Conservation (phyloP, 2,329 filamentous ascomycete species). For the Fusarium globosum region DNA sequence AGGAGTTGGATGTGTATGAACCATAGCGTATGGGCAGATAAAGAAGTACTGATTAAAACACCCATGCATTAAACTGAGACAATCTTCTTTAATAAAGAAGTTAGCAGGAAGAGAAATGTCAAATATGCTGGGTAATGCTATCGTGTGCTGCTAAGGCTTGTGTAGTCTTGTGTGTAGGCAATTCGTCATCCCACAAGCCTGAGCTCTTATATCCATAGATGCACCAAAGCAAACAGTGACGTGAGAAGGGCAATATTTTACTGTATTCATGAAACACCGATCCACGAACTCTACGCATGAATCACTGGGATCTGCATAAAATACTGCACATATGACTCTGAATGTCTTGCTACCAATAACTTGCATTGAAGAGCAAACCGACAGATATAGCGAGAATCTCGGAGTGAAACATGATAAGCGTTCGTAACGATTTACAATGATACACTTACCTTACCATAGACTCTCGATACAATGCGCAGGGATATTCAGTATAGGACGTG, state of each 20-base stretch:
- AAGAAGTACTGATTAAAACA: background rate
- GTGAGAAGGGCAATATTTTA: background rate
- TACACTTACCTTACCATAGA: background rate
- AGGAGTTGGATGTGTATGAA: background rate
- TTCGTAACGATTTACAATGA: background rate
- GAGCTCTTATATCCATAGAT: slow-evolving; percentile 5
- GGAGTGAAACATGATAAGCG: background rate
- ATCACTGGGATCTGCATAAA: background rate
- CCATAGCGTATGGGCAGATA: background rate
- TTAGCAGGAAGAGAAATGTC: background rate
- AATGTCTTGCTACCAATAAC: background rate
- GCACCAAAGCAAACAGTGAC: background rate
- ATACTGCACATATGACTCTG: background rate
- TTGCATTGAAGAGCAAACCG: background rate
- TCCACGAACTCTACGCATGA: background rate
- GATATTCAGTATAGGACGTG: background rate
- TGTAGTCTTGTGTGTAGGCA: background rate
- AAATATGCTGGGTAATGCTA: background rate
- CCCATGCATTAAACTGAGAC: background rate
- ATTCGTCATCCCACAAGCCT: background rate
- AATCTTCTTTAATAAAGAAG: background rate
- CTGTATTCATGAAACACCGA: background rate
- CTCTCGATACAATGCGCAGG: background rate
- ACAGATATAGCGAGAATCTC: background rate
- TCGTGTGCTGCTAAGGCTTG: background rate